A percentile compares a stretch with the other conserved stretches of the same genome.
These are phyloP conservation scores for Calocera viscosa DNA, from an alignment of 768 basidiomycete genomes.

Conservation along the genomic window DNA sequence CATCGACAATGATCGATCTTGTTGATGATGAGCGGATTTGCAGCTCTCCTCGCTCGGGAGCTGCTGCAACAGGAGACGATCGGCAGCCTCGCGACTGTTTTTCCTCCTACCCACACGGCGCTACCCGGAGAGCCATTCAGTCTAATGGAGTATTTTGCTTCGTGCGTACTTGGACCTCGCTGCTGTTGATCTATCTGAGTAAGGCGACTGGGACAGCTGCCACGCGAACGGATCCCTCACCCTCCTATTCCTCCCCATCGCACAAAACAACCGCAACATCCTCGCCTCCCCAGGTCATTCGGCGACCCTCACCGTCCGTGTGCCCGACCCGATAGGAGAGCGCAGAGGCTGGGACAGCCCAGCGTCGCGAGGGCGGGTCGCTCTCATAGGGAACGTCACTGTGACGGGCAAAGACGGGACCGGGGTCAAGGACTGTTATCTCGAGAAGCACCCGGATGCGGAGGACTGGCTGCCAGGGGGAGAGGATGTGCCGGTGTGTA, in stretches of 20 bases:
- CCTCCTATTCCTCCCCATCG: conserved; percentile 42
- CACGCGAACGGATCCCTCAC: conserved; percentile 41
- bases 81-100: conserved; percentile 41
- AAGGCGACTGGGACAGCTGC: conserved; percentile 28
- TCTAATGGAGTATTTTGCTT: conserved; percentile 45
- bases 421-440: conserved; percentile 33
- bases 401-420: conserved; percentile 31
- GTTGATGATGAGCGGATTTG: neutral
- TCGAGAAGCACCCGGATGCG: conserved; percentile 37
- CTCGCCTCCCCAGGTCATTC: conserved; percentile 30
- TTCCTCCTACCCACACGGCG: conserved; percentile 23
- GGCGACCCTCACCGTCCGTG: conserved; percentile 37
- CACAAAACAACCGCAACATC: conserved; percentile 42
- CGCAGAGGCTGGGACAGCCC: conserved; percentile 20
- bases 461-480: conserved; percentile 40
- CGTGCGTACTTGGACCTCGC: conserved; percentile 16
- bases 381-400: conserved; percentile 40
- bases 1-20: neutral
- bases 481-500: conserved; percentile 28
- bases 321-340: conserved; percentile 21
- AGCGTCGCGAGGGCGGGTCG: conserved; percentile 37
- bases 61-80: conserved; percentile 33
- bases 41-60: conserved; percentile 35
- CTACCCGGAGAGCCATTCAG: conserved; percentile 36
- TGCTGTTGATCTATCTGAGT: neutral